Percentiles rank a stretch among this genome's conserved stretches.
These are phyloP conservation scores for Passiflora organensis DNA, from an alignment of 345 rosid genomes.

Conservation along the genomic window DNA sequence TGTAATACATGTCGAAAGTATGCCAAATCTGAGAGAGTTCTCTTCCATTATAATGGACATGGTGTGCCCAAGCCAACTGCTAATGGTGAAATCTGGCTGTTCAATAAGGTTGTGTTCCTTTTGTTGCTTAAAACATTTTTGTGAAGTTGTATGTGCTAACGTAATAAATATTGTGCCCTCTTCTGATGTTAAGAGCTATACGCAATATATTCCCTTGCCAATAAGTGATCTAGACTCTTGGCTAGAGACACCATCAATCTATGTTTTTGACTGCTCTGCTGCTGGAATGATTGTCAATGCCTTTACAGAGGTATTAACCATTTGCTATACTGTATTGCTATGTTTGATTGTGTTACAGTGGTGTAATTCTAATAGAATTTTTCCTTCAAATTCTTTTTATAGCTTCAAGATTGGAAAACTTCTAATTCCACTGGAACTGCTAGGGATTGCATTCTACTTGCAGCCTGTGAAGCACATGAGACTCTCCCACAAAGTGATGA, in stretches of 20 bases:
- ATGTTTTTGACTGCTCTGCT: constrained; percentile 99
- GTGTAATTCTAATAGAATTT: constrained; percentile 1
- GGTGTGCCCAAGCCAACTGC: constrained; percentile 99
- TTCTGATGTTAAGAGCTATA: constrained; percentile 65
- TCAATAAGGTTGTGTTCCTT: constrained; percentile 71
- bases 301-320: constrained; percentile 70
- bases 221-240: constrained; percentile 95
- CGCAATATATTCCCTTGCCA: constrained; percentile 93
- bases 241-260: constrained; percentile 94
- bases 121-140: background rate
- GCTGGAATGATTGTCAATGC: constrained; percentile 97
- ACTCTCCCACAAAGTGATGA: constrained; percentile 96
- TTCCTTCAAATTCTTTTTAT: constrained; percentile 31
- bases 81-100: constrained; percentile 98
- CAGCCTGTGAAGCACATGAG: constrained; percentile 99
- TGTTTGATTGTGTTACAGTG: constrained; percentile 3
- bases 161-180: constrained; percentile 7
- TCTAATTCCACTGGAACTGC: constrained; percentile 62
- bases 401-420: constrained; percentile 83
- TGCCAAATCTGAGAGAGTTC: constrained; percentile 92
- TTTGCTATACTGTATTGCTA: background rate
- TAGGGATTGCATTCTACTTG: constrained; percentile 92
- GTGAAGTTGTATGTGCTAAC: too few relatives aligned
- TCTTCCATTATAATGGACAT: constrained; percentile 98
- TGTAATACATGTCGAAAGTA: constrained; percentile 80